A percentile compares a stretch with the other conserved stretches of the same genome.
Conservation (phyloP, 192 early-diverging fungal species). For the Thoreauomyces humboldtii region DNA sequence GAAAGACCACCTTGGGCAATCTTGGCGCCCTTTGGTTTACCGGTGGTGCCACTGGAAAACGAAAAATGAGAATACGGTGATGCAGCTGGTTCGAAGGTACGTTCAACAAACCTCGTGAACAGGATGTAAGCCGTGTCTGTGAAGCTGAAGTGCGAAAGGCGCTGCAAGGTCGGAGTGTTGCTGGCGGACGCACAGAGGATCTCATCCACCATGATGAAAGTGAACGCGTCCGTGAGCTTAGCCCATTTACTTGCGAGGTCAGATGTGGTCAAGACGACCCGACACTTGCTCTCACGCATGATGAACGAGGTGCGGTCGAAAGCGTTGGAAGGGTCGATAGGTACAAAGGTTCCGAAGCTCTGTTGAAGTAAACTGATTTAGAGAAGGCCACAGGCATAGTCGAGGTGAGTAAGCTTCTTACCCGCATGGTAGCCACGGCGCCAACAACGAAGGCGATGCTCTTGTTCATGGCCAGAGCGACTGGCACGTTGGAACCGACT, state of each 20-base stretch:
- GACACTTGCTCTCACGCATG: background rate
- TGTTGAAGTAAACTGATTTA: no score
- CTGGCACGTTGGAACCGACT: conserved; percentile 15
- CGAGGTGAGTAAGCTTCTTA: no score
- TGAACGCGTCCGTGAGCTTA: background rate
- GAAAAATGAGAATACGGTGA: no score
- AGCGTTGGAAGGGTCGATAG: background rate
- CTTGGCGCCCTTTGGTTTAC: no score
- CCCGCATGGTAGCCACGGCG: background rate
- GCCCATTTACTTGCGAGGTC: background rate
- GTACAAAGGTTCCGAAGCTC: background rate
- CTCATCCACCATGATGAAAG: background rate
- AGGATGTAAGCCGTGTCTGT: background rate
- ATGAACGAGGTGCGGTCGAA: background rate
- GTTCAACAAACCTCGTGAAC: no score
- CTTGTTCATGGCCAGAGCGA: conserved; percentile 18
- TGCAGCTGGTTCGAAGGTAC: no score
- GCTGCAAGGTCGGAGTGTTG: background rate
- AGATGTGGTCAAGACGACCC: background rate
- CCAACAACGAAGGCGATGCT: background rate
- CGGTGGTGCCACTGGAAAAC: no score
- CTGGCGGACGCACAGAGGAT: background rate
- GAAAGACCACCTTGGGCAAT: no score
- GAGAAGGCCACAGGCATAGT: no score
- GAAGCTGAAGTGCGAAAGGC: background rate